Base-by-base conservation (phyloP, 495 filamentous ascomycete genomes). In the Penicillium bovifimosum region DNA sequence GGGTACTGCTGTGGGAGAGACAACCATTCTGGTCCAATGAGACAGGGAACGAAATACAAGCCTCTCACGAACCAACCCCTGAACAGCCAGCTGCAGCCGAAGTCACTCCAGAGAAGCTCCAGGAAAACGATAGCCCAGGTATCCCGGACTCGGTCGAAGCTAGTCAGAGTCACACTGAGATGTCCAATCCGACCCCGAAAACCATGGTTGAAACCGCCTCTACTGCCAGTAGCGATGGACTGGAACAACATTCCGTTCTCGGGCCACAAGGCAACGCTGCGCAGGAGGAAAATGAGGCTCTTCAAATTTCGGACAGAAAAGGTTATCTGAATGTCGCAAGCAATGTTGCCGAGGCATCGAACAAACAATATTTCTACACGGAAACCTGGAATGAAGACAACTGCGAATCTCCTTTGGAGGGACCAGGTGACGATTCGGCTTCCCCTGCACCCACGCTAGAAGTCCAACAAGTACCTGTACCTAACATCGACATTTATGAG, bases 1-100 rank as follows among this genome's bases (percentile, higher is more conserved):
- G 60, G 48, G 1, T 0, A 6, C 32, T 70, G 10, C 31, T 70
- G 16, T 32, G 60, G 17, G 36, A 55, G 32, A 53, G 63, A 41
- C 59, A 55, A 24, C 13, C n/a, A 27, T 24, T 17, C 16, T 66
- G 64, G 64, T n/a, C 48, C 8, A 34, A 7, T 10, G 48, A 42
- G 13, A 6, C 16, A 6, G 24, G 7, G 16, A 40, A 17, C 4
- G 20, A 41, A 14, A 29, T 16, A 14, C 26, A 6, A 14, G 0
- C 5, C 20, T 50, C 35, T 14, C 6, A 18, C 17, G 8, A 16
- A 36, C 5, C 45, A 13, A 36, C 36, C 45, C 16, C 11, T 4
- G 8, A 13, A 2, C 29, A 43, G 5, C 13, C 16, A 18, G 31
- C 10, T 27, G 9, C 18, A 36, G 32, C 8, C 3, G 5, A 27